A percentile compares a stretch with the other conserved stretches of the same genome.
These are phyloP conservation scores for Nothophaeocryptopus gaeumannii DNA, from an alignment of 2,329 filamentous ascomycete species.

Conservation along the genomic window DNA sequence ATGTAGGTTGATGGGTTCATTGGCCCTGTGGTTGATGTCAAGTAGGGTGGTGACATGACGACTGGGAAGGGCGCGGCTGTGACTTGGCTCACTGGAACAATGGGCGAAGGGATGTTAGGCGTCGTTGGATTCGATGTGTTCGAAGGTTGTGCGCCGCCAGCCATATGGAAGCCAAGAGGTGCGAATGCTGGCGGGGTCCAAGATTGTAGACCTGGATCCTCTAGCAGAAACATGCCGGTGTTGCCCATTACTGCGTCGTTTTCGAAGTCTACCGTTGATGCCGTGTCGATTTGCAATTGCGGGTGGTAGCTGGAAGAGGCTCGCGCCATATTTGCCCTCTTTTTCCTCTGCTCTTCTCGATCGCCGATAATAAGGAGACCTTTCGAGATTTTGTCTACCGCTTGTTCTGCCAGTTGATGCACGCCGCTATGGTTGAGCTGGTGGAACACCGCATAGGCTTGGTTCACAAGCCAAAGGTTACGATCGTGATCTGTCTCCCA, in stretches of 20 bases:
- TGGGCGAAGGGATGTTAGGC: slow-evolving; percentile 24
- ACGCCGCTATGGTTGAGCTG: slow-evolving; percentile 43
- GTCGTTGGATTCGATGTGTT: slow-evolving; percentile 21
- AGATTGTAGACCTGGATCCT: slow-evolving; percentile 45
- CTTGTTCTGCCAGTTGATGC: slow-evolving; percentile 46
- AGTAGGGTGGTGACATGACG: slow-evolving; percentile 27
- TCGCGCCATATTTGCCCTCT: slow-evolving; percentile 15
- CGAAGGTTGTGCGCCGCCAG: slow-evolving; percentile 23
- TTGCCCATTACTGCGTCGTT: slow-evolving; percentile 46
- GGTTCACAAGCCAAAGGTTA: slow-evolving; percentile 40
- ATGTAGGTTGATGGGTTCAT: slow-evolving; percentile 24
- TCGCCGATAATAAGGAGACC: slow-evolving; percentile 30
- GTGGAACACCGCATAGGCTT: slow-evolving; percentile 43
- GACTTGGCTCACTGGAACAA: slow-evolving; percentile 30
- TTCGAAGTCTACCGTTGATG: slow-evolving; percentile 28
- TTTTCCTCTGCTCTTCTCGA: slow-evolving; percentile 17
- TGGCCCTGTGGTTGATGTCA: slow-evolving; percentile 8
- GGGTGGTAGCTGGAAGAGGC: slow-evolving; percentile 17
- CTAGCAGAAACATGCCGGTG: slow-evolving; percentile 48
- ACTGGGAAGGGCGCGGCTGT: slow-evolving; percentile 33
- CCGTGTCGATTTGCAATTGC: slow-evolving; percentile 22
- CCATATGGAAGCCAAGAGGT: slow-evolving; percentile 32
- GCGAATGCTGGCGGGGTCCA: slow-evolving; percentile 25
- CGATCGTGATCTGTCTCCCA: slow-evolving; percentile 41
- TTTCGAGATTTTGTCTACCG: slow-evolving; percentile 40